These are phyloP conservation scores for Epithemia pelagica DNA, from an alignment of 108 stramenopile species.

Conservation along the genomic window DNA sequence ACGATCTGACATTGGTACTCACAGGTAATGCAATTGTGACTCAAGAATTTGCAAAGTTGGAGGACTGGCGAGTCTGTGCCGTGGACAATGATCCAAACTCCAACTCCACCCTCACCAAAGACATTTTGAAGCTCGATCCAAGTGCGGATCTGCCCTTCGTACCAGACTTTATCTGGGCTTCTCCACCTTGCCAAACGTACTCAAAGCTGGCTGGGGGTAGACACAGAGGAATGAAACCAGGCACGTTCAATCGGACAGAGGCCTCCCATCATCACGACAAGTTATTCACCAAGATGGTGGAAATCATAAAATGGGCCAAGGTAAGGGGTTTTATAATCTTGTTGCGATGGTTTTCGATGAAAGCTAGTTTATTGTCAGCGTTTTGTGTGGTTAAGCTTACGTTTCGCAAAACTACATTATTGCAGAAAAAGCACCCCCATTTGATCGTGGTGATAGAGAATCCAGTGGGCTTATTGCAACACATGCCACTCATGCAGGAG, in stretches of 20 bases:
- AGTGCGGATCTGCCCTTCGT: conserved; percentile 11
- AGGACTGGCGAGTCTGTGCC: not conserved
- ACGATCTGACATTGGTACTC: not conserved
- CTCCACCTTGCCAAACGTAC: conserved; percentile 33
- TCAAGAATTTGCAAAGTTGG: not conserved
- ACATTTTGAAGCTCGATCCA: conserved; percentile 6
- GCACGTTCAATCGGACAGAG: conserved; percentile 12
- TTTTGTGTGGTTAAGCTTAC: no score
- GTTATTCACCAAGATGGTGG: conserved; percentile 11
- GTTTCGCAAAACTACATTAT: no score
- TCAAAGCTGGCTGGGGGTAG: conserved; percentile 20
- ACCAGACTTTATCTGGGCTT: conserved; percentile 39
- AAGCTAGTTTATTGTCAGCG: no score
- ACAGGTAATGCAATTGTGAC: not conserved
- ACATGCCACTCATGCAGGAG: conserved; percentile 22
- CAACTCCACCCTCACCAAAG: conserved; percentile 6
- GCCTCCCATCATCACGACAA: conserved; percentile 13
- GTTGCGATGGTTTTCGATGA: not conserved
- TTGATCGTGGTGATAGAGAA: conserved; percentile 27
- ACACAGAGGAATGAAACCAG: conserved; percentile 15
- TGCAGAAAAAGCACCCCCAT: conserved; percentile 14
- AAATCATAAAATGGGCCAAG: conserved; percentile 16
- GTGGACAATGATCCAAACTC: conserved; percentile 13
- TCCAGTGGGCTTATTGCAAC: conserved; percentile 11
- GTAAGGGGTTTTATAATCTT: not conserved